These are phyloP conservation scores for Sicyos edulis DNA, from an alignment of 306 rosid genomes.

Conservation along the genomic window DNA sequence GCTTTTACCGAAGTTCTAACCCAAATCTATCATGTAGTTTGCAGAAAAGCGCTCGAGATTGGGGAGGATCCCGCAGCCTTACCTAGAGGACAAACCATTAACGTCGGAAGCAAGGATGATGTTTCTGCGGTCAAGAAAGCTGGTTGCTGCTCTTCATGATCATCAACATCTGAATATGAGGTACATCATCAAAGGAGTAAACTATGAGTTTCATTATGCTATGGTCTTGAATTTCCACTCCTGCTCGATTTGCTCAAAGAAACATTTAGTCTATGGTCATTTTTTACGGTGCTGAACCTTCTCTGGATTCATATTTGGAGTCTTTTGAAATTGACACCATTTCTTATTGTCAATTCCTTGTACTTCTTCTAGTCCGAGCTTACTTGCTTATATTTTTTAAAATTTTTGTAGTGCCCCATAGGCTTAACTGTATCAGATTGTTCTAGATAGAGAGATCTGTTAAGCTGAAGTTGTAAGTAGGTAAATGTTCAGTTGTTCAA, in stretches of 20 bases:
- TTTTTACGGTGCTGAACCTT: constrained; percentile 16
- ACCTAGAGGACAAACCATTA: constrained; percentile 48
- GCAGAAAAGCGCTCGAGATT: constrained; percentile 48
- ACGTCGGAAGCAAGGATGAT: constrained; percentile 49
- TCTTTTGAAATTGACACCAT: constrained; percentile 4
- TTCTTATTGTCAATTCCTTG: constrained; percentile 12
- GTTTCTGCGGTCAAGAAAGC: constrained; percentile 48
- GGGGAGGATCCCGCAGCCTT: constrained; percentile 43
- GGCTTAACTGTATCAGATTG: constrained; percentile 18
- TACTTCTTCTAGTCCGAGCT: neutral
- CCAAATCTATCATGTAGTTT: constrained; percentile 40
- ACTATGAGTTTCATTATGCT: constrained; percentile 8
- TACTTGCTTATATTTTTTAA: neutral
- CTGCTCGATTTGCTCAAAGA: constrained; percentile 16
- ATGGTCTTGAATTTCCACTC: constrained; percentile 9
- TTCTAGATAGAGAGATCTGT: constrained; percentile 18
- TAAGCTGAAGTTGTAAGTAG: constrained; percentile 11
- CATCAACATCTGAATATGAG: neutral
- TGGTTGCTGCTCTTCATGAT: constrained; percentile 48
- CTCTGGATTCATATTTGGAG: constrained; percentile 16
- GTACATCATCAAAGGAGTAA: constrained; percentile 16
- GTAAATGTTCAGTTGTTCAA: constrained; percentile 18
- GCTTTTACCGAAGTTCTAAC: constrained; percentile 51
- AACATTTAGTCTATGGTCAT: constrained; percentile 15
- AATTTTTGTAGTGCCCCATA: constrained; percentile 16